Evolutionary conservation across 805 yeast species (phyloP), one percentile per base, ranked within the genome.

Genomic region (Naumovozyma castellii): DNA sequence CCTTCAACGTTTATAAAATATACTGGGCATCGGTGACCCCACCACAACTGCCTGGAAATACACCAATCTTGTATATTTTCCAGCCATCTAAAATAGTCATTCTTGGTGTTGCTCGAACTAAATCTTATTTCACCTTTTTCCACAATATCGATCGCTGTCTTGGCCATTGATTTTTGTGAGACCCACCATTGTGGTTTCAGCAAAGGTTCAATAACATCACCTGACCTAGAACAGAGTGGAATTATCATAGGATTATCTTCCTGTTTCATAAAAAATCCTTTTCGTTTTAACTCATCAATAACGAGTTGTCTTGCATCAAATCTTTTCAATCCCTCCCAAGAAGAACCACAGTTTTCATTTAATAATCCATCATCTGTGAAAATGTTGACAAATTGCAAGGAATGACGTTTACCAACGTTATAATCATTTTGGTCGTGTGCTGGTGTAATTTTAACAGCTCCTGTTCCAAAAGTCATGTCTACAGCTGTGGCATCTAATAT

Each of bases 161-260:
- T 69, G 38, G 97, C 97, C 83, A 85, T 83, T 41, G 76, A 81
- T 53, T 73, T 73, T 67, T 88, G 96, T 43, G 83, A 68, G 46
- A 90, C 95, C 96, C 96, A 90, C 98, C 98, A 90, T 69, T 90
- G 98, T 40, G 97, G 97, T 69, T 90, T 92, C 67, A 92, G 72
- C 55, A 84, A 68, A 34, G 97, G 97, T 69, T 90, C 97, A 56
- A 90, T 88, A 45, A 90, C 71, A 67, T 90, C 98, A 47, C 96
- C 96, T 15, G 97, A 86, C 75, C 96, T 82, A 22, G 90, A 84
- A 68, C 98, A 92, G 38, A 74, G 65, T 46, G 97, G 97, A 47
- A 90, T 76, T n/a, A 86, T 73, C 97, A 90, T 90, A 63, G 87
- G 94, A 61, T 90, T 87, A 59, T 86, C 95, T 61, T 78, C 69